phyloP scores from a whole-genome alignment of 495 filamentous ascomycete genomes.

The Trypethelium eluteriae region DNA sequence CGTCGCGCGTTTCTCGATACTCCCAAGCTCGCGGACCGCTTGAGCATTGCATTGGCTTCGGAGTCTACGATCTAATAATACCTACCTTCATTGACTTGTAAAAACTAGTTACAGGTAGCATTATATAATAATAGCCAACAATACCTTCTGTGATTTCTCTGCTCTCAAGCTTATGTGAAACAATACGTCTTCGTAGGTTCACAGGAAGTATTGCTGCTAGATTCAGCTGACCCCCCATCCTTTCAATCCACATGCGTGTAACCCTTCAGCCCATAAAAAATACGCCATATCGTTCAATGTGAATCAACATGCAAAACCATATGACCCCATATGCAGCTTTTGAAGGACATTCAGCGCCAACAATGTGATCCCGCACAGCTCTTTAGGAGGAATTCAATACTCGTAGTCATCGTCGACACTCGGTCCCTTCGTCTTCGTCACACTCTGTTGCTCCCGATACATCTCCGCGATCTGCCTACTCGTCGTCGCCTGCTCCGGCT shows the following conservation, averaged over 20 bases:
- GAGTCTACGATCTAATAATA: constrained; percentile 1
- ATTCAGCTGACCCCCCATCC: neutral
- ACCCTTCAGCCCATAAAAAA: neutral
- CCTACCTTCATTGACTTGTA: neutral
- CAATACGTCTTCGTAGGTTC: neutral
- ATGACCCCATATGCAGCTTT: no score
- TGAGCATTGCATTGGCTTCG: constrained; percentile 1
- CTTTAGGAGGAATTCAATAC: constrained; percentile 49
- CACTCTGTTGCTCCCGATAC: constrained; percentile 90
- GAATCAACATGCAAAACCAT: neutral
- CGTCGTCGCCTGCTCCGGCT: constrained; percentile 80
- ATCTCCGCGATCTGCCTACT: constrained; percentile 83
- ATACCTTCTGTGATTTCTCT: neutral
- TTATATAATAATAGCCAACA: neutral
- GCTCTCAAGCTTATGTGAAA: neutral
- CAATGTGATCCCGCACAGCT: neutral
- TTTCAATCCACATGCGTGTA: no score
- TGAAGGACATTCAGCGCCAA: neutral
- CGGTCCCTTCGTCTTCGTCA: constrained; percentile 65
- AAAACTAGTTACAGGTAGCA: constrained; percentile 1
- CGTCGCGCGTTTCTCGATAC: neutral
- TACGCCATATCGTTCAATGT: neutral
- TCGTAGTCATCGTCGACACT: constrained; percentile 97
- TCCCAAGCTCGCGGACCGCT: neutral
- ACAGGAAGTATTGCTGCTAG: neutral